Evolutionary conservation across 345 rosid species (phyloP).

Genomic region (Excoecaria cochinchinensis): DNA sequence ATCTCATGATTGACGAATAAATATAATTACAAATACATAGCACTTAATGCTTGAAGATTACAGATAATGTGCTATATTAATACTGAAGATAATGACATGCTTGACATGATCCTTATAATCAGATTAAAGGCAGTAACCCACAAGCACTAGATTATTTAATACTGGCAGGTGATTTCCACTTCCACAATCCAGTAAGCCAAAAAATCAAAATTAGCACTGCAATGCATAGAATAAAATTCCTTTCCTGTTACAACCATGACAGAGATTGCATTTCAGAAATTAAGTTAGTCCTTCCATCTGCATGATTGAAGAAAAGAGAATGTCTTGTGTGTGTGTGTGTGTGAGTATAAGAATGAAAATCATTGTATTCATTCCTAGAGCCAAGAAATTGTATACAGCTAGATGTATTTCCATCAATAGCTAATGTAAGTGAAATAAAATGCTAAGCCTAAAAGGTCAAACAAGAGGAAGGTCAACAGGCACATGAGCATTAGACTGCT

Average conservation of each 20-base stretch:
- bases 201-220: neutral
- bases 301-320: neutral
- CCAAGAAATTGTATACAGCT: neutral
- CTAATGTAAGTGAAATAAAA: neutral
- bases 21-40: constrained; percentile 13
- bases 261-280: neutral
- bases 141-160: neutral
- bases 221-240: neutral
- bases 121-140: neutral
- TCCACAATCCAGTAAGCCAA: neutral
- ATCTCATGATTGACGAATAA: neutral
- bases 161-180: neutral
- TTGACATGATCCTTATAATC: neutral
- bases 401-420: neutral
- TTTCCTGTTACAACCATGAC: neutral
- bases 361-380: too few relatives aligned
- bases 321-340: neutral
- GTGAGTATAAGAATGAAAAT: too few relatives aligned
- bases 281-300: neutral
- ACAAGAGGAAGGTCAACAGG: neutral
- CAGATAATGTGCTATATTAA: neutral
- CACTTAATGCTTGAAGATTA: neutral
- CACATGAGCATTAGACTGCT: neutral
- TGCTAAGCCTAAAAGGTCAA: neutral
- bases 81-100: neutral